Conservation (phyloP, 225 moss, liverwort and hornwort genomes). For the Rhytidiadelphus loreus region DNA sequence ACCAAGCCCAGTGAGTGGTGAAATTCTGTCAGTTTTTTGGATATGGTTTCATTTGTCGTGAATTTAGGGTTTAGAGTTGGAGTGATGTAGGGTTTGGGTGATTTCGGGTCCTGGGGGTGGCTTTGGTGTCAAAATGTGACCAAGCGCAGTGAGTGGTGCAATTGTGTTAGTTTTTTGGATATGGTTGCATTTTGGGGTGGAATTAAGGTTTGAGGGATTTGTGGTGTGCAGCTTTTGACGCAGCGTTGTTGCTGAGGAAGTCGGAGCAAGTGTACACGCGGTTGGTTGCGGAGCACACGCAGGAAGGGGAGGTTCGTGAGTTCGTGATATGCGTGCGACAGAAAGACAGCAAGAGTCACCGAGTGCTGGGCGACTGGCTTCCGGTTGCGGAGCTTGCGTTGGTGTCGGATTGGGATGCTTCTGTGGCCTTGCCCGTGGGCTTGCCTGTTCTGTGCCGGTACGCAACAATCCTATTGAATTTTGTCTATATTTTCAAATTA, state of each 20-base stretch:
- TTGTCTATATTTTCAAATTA: not conserved
- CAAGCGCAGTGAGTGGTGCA: not conserved
- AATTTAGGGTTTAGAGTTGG: not conserved
- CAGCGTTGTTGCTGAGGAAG: constrained; percentile 68
- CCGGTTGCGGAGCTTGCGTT: constrained; percentile 89
- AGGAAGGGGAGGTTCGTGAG: constrained; percentile 82
- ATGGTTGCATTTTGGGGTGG: not conserved
- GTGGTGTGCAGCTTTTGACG: constrained; percentile 39
- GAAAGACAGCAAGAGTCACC: constrained; percentile 35
- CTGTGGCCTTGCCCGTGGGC: constrained; percentile 47
- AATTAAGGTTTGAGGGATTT: not conserved
- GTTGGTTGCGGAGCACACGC: constrained; percentile 55
- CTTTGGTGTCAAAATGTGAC: not conserved
- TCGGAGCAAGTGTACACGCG: constrained; percentile 75
- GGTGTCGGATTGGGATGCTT: constrained; percentile 75
- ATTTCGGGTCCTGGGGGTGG: not conserved
- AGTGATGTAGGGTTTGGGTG: not conserved
- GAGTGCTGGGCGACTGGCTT: constrained; percentile 84
- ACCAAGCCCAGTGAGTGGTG: constrained; percentile 48
- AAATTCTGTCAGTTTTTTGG: not conserved
- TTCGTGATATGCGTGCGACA: constrained; percentile 91
- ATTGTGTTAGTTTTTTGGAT: not conserved
- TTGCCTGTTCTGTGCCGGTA: constrained; percentile 77
- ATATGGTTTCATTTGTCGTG: not conserved
- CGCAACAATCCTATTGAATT: not conserved